Base-by-base conservation (phyloP, 2,329 filamentous ascomycete species). In the Claviceps pazoutovae region DNA sequence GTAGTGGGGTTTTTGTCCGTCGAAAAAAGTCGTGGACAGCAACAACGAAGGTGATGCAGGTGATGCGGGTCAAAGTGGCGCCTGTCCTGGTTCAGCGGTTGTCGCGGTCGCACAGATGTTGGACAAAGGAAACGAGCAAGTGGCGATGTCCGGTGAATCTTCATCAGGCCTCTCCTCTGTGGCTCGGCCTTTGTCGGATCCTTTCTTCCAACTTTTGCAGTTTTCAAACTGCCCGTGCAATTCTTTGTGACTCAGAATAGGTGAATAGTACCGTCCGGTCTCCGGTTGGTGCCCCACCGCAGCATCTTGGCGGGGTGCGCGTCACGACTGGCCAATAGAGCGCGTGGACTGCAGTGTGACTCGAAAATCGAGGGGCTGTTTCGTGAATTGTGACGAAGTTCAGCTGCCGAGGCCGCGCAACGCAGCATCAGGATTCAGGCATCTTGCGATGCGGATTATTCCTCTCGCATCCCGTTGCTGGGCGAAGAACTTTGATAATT, bases 231-330 rank as follows among this genome's bases (percentile, higher is more conserved):
- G 41, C 14, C 46, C 23, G 44, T 37, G 37, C 50, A 49, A 38
- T 34, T 46, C 26, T 17, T 46, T 13, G 46, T 54, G 53, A 54
- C 46, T 54, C 52, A 54, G 51, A 48, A 48, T 45, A 36, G 19
- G 19, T 19, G 2, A 34, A 54, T 46, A 48, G 45, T 39, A 36
- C 21, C 17, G 21, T 48, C 36, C 23, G 44, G 38, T 13, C 17
- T 48, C 36, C 34, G 44, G 38, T 19, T 19, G 48, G 23, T 26
- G n/a, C 52, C 51, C 47, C 51, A 53, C 52, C 52, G 48, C 51
- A 30, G 39, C 48, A 48, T 11, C 45, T 45, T 50, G 45, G 43
- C 48, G 51, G 51, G 41, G 51, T 48, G 42, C 9, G 30, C 37
- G 45, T 21, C 17, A 47, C 34, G 14, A 34, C 21, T 36, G 48